Base-by-base conservation (phyloP, 2,329 filamentous ascomycete genomes). In the Coniochaeta sp. region DNA sequence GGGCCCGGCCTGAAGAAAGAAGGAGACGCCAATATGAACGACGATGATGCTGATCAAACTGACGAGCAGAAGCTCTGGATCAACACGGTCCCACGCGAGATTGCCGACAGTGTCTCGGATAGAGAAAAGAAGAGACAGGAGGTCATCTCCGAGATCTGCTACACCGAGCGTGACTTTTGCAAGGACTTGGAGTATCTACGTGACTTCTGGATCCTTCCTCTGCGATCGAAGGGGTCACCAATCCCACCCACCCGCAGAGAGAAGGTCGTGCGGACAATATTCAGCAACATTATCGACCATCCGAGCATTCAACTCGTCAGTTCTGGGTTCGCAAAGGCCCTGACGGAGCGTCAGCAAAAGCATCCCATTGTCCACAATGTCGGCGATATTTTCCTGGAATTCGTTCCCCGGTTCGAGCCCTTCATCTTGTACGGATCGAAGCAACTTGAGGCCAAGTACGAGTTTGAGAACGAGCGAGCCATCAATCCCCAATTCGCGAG, bases 1-100 rank as follows among this genome's bases (percentile, higher is more conserved):
- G 91, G 93, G 66, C 91, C 92, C 33, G 93, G 93, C 62, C 79
- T 99, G 67, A 91, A 90, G 72, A 83, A 83, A 65, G 80, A 84
- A 57, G 80, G 82, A 54, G 78, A 79, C 24, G 76, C 79, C 16
- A 77, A 77, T 40, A 71, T 82, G 80, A 71, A 95, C 69, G 93
- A 96, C 69, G 92, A 96, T 67, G 91, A 95, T 64, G 79, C 73
- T 47, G 89, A 93, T 61, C 89, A 95, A 68, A 91, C 89, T 34
- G 92, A 97, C 70, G 93, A 98, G 73, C 95, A 98, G 77, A 98
- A 98, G 74, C 83, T 99, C 40, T 99, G 95, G 95, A 99, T 99
- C 75, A 98, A 98, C 73, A 96, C 93, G 16, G 95, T 99, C 38
- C 91, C 93, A 0, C 95, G 96, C 73, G 95, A 98, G 72, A 81